Conservation (phyloP, 2,329 filamentous ascomycete genomes). For the Ceratocystis huliohia region DNA sequence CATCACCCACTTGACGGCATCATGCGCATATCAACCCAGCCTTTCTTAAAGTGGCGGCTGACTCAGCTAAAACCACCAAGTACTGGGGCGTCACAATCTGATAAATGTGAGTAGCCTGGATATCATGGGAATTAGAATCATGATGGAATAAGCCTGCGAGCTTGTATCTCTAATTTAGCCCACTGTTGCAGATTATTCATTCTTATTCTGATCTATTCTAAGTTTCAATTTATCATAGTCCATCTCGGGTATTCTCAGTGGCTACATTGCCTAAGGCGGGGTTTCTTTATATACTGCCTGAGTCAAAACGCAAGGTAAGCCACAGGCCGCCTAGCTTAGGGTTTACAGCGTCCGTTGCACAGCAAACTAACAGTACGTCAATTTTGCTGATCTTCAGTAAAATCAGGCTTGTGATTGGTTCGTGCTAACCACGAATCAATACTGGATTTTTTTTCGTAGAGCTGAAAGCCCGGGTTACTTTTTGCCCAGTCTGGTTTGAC, state of each 20-base stretch:
- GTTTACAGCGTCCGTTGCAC: background rate
- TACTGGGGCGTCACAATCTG: background rate
- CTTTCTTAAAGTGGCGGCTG: conserved; percentile 17
- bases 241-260: background rate
- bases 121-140: background rate
- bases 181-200: background rate
- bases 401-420: conserved; percentile 16
- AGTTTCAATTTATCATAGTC: background rate
- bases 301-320: background rate
- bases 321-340: conserved; percentile 2
- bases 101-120: background rate
- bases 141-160: background rate
- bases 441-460: conserved; percentile 13
- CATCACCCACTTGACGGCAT: conserved; percentile 15
- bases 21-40: conserved; percentile 13
- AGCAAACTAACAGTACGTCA: background rate
- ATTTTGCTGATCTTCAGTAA: conserved; percentile 10
- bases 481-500: background rate
- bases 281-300: background rate
- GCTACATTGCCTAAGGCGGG: background rate
- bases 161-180: background rate
- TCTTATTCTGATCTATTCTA: background rate
- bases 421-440: background rate
- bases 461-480: background rate
- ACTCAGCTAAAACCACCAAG: conserved; percentile 9